Percentiles rank a stretch among this genome's conserved stretches.
phyloP scores from a whole-genome alignment of 2,329 filamentous ascomycete species.

The Fragosphaeria purpurea region DNA sequence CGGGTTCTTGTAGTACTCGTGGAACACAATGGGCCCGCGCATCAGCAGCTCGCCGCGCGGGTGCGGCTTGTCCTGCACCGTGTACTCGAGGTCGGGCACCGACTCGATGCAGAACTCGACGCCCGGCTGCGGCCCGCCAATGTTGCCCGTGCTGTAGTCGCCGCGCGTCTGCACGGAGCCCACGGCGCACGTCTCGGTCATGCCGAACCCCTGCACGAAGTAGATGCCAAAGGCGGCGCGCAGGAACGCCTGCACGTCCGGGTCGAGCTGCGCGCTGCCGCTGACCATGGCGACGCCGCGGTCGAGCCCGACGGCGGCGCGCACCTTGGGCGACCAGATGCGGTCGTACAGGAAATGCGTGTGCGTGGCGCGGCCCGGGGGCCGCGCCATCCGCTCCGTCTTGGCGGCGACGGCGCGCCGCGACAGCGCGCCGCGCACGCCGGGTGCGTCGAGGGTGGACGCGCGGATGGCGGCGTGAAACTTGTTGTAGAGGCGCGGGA shows the following conservation, averaged over 20 bases:
- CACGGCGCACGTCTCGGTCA: constrained; percentile 87
- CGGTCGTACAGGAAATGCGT: constrained; percentile 70
- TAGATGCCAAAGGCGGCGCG: constrained; percentile 70
- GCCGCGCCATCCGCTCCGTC: constrained; percentile 63
- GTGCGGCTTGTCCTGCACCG: constrained; percentile 73
- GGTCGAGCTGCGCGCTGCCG: constrained; percentile 85
- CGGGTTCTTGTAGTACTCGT: constrained; percentile 80
- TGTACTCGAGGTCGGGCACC: constrained; percentile 90
- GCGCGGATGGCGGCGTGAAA: constrained; percentile 77
- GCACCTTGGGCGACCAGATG: constrained; percentile 85
- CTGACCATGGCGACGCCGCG: constrained; percentile 65
- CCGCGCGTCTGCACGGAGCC: constrained; percentile 56
- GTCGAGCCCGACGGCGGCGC: constrained; percentile 71
- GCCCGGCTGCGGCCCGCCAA: constrained; percentile 59
- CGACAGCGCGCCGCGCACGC: constrained; percentile 71
- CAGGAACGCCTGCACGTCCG: constrained; percentile 78
- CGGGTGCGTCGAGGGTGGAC: constrained; percentile 67
- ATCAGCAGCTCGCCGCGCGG: constrained; percentile 85
- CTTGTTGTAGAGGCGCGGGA: constrained; percentile 84
- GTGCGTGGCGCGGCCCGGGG: constrained; percentile 65
- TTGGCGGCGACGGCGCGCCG: constrained; percentile 73
- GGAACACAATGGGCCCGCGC: constrained; percentile 70
- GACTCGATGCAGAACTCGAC: constrained; percentile 74
- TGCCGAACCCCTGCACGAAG: constrained; percentile 80
- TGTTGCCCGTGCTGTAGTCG: constrained; percentile 72